phyloP scores from a whole-genome alignment of 352 stramenopile species.

The Phytophthora aleatoria region DNA sequence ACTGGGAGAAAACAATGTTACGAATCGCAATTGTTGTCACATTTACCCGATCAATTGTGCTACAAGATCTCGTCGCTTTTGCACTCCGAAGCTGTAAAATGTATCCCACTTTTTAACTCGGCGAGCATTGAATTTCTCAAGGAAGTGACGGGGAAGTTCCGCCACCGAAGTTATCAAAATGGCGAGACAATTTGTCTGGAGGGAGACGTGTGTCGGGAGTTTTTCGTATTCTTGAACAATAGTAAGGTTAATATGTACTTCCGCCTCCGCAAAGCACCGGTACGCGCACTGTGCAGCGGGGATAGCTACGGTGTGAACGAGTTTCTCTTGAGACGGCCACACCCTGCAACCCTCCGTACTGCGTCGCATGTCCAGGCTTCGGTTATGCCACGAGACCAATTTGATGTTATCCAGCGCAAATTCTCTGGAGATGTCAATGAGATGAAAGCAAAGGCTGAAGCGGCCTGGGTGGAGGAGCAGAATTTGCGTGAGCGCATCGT shows the following conservation, averaged over 20 bases:
- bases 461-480: constrained; percentile 42
- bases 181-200: constrained; percentile 64
- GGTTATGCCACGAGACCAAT: constrained; percentile 62
- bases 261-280: constrained; percentile 24
- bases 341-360: constrained; percentile 45
- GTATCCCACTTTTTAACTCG: constrained; percentile 60
- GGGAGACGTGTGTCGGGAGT: constrained; percentile 63
- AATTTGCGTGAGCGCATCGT: constrained; percentile 34
- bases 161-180: constrained; percentile 58
- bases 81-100: constrained; percentile 61
- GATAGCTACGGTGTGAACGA: constrained; percentile 66
- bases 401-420: constrained; percentile 63
- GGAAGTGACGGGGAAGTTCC: constrained; percentile 71
- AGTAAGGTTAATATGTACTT: constrained; percentile 59
- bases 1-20: constrained; percentile 65
- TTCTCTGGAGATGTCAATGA: constrained; percentile 55
- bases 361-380: constrained; percentile 55
- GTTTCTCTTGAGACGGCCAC: constrained; percentile 60
- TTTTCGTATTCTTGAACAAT: constrained; percentile 63
- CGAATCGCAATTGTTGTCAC: constrained; percentile 56
- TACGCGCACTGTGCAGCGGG: constrained; percentile 50
- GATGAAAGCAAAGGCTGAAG: constrained; percentile 49
- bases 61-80: constrained; percentile 72
- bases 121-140: constrained; percentile 52
- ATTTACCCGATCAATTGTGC: constrained; percentile 63